Evolutionary conservation across 1,139 yeast genomes (phyloP), one percentile per base, ranked within the genome.

Genomic region (Diutina catenulata): DNA sequence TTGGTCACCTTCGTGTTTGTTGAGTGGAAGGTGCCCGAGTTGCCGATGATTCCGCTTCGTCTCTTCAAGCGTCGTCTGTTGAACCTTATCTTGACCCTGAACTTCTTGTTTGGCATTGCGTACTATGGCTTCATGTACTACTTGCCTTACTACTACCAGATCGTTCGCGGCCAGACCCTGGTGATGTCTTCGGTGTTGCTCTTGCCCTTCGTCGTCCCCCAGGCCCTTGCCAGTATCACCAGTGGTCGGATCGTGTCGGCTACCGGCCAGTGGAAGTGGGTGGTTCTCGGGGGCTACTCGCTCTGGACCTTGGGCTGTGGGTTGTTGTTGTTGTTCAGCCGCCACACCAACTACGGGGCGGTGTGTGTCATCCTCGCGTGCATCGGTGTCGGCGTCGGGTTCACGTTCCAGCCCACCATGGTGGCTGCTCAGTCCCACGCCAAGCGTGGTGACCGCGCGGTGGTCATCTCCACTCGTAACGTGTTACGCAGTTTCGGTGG

Each of bases 371-470:
- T 63, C 1, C 45, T 70, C 40, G 42, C 68, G 9, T 36, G 68
- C 6, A 60, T 64, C 55, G 80, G 80, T 4, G 41, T 56, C 4
- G 79, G 79, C 0, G 59, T 64, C 13, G 78, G 76, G 2, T 59
- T 59, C 41, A 66, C 71, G 4, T 70, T 73, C 53, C 79, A 72
- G 48, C 76, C 77, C 6, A 65, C 76, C 0, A 59, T 74, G 60
- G 67, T 73, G 7, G 78, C 78, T 1, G 66, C 65, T 2, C 75
- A 70, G 49, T 76, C 79, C 1, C 73, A 71, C 40, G 62, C 74
- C 7, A 56, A 50, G 32, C 63, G 62, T 38, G 57, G 68, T 1
- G 78, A 74, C 43, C 52, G 80, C 36, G 77, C 80, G 0, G 75
- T 73, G 10, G 73, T 72, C 8, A 72, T 73, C 8, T 63, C 76